Evolutionary conservation across 2,329 filamentous ascomycete genomes (phyloP), one percentile per base, ranked within the genome.

Genomic region (Ceratocystis harringtonii): DNA sequence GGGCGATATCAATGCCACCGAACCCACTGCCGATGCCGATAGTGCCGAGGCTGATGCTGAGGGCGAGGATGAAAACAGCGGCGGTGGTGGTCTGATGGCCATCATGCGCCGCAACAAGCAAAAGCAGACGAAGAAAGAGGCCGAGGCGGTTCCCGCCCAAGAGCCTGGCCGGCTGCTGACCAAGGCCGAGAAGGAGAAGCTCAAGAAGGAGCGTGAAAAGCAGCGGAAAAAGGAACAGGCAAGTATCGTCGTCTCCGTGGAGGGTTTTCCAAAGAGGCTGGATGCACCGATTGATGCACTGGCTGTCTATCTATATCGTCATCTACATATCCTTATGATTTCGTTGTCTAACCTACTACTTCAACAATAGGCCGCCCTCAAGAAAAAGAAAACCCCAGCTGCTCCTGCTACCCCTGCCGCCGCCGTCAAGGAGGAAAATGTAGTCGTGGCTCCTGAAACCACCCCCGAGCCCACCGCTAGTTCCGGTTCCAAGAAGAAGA

Each of bases 151-250:
- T n/a, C 92, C 94, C 77, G 85, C 87, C 2, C 88, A 92, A 1
- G 80, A 79, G 3, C 79, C 79, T 67, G 87, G 87, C 57, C 83
- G 85, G 65, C 81, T 97, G 61, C 85, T 97, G 78, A 95, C 90
- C 48, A 99, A 97, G 83, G 94, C 95, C 67, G 92, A 99, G 79
- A 99, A 99, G 79, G 94, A 99, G 76, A 95, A 90, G 77, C 81
- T 92, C 72, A 97, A 92, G 82, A 99, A 96, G 79, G 94, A 99
- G 79, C 86, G 90, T 68, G 94, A 99, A 80, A 99, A 99, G 84
- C 89, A 94, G 78, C 83, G 92, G 70, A 99, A 99, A 80, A 99
- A 92, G 84, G 94, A 99, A 77, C 88, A 97, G 84, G 90, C 94
- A 70, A 58, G 71, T 65, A 7, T 52, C n/a, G 43, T 55, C 22